Evolutionary conservation across 805 yeast genomes (phyloP).

Genomic region (Pichia heedii): DNA sequence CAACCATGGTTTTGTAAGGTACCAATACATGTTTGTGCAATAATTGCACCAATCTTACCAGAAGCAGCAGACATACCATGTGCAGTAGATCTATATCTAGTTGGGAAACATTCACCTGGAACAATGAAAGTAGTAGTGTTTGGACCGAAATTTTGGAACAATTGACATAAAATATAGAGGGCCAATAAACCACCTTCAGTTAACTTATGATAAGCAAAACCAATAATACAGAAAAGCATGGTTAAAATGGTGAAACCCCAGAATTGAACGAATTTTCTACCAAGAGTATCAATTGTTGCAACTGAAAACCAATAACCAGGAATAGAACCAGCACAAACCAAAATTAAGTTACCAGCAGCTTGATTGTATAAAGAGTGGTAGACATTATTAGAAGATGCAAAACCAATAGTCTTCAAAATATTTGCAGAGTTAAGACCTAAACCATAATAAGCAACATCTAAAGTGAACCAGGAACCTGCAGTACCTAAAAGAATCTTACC

Average conservation of each 20-base stretch:
- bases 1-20: constrained; percentile 73
- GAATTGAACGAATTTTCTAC: constrained; percentile 78
- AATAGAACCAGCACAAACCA: constrained; percentile 89
- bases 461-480: constrained; percentile 84
- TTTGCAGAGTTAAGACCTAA: constrained; percentile 73
- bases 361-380: constrained; percentile 63
- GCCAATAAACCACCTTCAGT: constrained; percentile 62
- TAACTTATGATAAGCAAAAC: constrained; percentile 73
- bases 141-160: constrained; percentile 90
- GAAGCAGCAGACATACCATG: constrained; percentile 89
- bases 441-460: constrained; percentile 90
- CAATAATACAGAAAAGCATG: constrained; percentile 64
- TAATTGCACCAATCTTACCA: constrained; percentile 88
- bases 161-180: constrained; percentile 71
- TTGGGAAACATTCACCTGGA: constrained; percentile 91
- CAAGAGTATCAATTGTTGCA: constrained; percentile 70
- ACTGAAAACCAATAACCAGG: constrained; percentile 90
- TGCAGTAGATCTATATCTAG: constrained; percentile 91
- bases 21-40: constrained; percentile 83
- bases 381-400: constrained; percentile 61
- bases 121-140: constrained; percentile 84
- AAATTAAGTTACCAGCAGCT: constrained; percentile 87
- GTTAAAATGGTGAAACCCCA: constrained; percentile 70
- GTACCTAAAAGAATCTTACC: constrained; percentile 79
- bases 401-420: constrained; percentile 78